A percentile compares a stretch with the other conserved stretches of the same genome.
phyloP scores from a whole-genome alignment of 257 asterid genomes.

The Voacanga thouarsii region DNA sequence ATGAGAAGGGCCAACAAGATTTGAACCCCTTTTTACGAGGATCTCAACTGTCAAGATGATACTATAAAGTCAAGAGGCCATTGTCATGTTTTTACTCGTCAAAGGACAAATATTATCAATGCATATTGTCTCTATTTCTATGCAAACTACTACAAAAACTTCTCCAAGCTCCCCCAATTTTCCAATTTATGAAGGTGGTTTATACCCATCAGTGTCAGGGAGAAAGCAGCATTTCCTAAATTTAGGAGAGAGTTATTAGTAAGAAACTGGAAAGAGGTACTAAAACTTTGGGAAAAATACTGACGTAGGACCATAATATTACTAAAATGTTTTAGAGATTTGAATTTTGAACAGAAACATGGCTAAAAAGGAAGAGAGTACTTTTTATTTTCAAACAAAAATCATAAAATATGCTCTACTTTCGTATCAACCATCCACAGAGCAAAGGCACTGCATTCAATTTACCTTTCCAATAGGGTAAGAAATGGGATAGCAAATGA shows the following conservation, averaged over 20 bases:
- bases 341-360: neutral
- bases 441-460: constrained; percentile 1
- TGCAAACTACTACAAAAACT: neutral
- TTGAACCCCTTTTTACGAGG: neutral
- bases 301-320: neutral
- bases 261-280: neutral
- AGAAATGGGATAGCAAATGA: constrained; percentile 78
- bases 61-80: neutral
- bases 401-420: neutral
- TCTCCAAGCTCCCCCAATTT: neutral
- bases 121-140: neutral
- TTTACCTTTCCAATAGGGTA: constrained; percentile 91
- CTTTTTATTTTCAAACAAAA: neutral
- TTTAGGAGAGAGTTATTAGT: neutral
- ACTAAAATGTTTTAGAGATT: neutral
- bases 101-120: neutral
- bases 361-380: neutral
- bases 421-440: neutral
- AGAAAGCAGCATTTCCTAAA: neutral
- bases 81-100: neutral
- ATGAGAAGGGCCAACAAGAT: neutral
- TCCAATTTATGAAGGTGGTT: neutral
- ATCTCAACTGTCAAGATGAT: neutral
- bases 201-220: neutral
- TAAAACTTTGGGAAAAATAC: neutral